phyloP scores from a whole-genome alignment of 2,329 filamentous ascomycete species.

The Fusarium annulatum region DNA sequence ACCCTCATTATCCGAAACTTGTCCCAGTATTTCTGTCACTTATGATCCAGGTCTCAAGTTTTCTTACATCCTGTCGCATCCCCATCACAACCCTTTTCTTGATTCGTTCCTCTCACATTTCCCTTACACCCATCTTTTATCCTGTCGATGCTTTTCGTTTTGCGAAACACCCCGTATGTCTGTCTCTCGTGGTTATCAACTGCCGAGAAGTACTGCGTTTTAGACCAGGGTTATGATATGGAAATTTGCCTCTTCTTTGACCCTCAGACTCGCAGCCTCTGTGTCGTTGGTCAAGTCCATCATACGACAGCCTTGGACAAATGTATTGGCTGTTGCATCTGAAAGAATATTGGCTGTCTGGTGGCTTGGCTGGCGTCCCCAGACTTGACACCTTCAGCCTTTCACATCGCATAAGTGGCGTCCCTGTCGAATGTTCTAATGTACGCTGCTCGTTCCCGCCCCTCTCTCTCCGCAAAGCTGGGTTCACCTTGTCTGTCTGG shows the following conservation, averaged over 20 bases:
- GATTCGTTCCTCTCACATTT: conserved; percentile 32
- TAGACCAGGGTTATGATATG: neutral
- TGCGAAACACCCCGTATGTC: conserved; percentile 14
- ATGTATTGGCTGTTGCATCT: conserved; percentile 12
- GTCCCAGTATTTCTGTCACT: neutral
- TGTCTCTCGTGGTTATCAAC: conserved; percentile 32
- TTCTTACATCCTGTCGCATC: neutral
- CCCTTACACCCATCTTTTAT: conserved; percentile 28
- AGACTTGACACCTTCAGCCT: conserved; percentile 31
- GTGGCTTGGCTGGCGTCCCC: conserved; percentile 40
- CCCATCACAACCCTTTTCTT: conserved; percentile 32
- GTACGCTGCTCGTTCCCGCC: conserved; percentile 23
- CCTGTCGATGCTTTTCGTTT: conserved; percentile 5
- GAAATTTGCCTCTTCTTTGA: neutral
- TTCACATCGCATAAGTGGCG: conserved; percentile 32
- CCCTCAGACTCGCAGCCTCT: neutral
- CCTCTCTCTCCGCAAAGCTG: conserved; percentile 31
- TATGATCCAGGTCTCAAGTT: neutral
- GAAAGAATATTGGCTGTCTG: neutral
- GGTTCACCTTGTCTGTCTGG: conserved; percentile 27
- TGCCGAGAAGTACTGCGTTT: conserved; percentile 31
- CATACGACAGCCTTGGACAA: conserved; percentile 12
- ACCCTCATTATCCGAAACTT: neutral
- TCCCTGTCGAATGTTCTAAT: conserved; percentile 35
- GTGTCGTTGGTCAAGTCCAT: conserved; percentile 1